Evolutionary conservation across 345 rosid genomes (phyloP).

Genomic region (Pistacia atlantica): DNA sequence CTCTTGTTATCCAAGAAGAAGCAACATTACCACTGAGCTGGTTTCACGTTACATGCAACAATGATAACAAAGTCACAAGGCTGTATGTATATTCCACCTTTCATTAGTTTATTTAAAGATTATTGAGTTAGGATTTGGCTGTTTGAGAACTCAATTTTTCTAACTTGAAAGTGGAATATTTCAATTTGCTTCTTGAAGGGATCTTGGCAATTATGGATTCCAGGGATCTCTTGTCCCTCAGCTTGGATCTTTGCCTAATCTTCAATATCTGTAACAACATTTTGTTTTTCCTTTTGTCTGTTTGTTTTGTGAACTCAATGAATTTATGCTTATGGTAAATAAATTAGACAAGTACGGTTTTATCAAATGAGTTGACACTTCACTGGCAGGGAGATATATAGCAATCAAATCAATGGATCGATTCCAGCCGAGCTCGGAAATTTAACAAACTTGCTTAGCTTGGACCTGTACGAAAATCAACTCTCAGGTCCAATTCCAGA

Average conservation of each 20-base stretch:
- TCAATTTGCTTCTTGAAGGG: constrained; percentile 31
- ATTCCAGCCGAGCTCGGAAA: constrained; percentile 45
- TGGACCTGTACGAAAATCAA: constrained; percentile 38
- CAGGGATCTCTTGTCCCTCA: constrained; percentile 47
- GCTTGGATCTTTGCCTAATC: constrained; percentile 43
- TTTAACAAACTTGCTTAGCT: constrained; percentile 35
- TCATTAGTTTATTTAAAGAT: no score
- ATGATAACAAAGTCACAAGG: constrained; percentile 20
- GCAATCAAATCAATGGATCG: constrained; percentile 32
- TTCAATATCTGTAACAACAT: constrained; percentile 42
- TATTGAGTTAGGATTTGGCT: not conserved
- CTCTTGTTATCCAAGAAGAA: no score
- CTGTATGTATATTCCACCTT: constrained; percentile 32
- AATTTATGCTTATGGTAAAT: no score
- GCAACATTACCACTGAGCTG: constrained; percentile 16
- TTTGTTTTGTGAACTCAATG: no score
- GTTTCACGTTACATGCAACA: constrained; percentile 44
- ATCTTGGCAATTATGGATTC: constrained; percentile 42
- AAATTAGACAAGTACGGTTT: no score
- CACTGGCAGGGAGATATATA: constrained; percentile 28
- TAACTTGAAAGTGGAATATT: not conserved
- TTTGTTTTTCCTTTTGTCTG: not conserved
- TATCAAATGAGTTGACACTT: not conserved
- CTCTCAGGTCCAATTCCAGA: constrained; percentile 43
- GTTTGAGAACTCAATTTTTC: not conserved